Base-by-base conservation (phyloP, 306 rosid genomes). In the Dryas drummondii region DNA sequence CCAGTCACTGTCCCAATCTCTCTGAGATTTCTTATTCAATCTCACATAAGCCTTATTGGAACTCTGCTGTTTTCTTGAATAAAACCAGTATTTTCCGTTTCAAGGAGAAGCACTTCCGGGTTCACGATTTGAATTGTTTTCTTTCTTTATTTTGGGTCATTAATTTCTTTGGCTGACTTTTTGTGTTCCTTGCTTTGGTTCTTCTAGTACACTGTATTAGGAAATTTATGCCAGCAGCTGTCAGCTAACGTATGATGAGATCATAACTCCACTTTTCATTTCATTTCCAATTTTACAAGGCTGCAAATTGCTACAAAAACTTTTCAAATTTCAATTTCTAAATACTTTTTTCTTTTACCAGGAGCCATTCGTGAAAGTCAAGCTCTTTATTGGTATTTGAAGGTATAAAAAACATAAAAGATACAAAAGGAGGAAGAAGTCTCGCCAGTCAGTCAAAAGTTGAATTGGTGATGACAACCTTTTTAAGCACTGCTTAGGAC, bases 81-180 rank as follows among this genome's bases (percentile, higher is more conserved):
- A 76, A 78, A 66, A 57, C 68, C 52, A 64, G 37, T 65, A 12
- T 44, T 14, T 52, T 77, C 81, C 78, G 78, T 51, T 70, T 58
- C 14, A 69, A 62, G 70, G 13, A 52, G 72, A 45, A 75, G 26
- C 76, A 59, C 13, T 4, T 22, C 53, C 68, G 17, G 50, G 37
- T 5, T 56, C 67, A 52, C 14, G 46, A 68, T n/a, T 2, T 12
- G 72, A 27, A 27, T 37, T 32, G 37, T 62, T n/a, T 17, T 46
- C n/a, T 49, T 19, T 48, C 57, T 27, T 5, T 41, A 8, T 55
- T 1, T 8, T 17, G 40, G 37, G 37, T 32, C 37, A 32, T 47
- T 17, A 8, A 16, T 16, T 49, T 14, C 45, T 44, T 65, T 22
- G 40, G 73, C 58, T 14, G 49, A 64, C 55, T 46, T 55, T 32